Conservation (phyloP, 345 rosid species). For the Cardamine occulta region DNA sequence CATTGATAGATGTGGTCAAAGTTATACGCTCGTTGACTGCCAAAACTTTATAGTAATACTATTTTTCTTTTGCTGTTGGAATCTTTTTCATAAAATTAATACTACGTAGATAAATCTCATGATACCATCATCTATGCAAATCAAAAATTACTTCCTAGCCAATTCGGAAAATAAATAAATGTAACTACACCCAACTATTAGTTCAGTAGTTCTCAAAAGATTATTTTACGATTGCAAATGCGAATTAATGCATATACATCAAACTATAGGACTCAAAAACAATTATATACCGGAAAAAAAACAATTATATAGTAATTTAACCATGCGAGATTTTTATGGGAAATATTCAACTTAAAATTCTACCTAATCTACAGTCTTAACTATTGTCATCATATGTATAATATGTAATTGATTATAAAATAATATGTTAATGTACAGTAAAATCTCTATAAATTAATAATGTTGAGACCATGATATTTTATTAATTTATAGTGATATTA, state of each 20-base stretch:
- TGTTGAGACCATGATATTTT: too few relatives aligned
- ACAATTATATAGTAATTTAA: too few relatives aligned
- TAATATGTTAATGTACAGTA: background rate
- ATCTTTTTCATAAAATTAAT: background rate
- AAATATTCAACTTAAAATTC: background rate
- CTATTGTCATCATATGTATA: background rate
- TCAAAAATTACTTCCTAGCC: background rate
- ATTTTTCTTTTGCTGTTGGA: background rate
- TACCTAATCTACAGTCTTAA: background rate
- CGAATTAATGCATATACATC: background rate
- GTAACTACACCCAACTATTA: background rate
- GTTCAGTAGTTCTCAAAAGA: background rate
- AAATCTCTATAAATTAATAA: too few relatives aligned
- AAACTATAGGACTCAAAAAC: too few relatives aligned
- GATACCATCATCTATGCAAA: background rate
- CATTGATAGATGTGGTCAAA: conserved; percentile 11
- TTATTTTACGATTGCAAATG: background rate
- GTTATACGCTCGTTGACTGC: conserved; percentile 6
- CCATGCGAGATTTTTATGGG: too few relatives aligned
- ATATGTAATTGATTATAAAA: background rate
- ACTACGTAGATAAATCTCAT: background rate
- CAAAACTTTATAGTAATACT: background rate
- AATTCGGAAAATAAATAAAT: background rate
- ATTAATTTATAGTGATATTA: too few relatives aligned
- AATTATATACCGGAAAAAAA: too few relatives aligned